Conservation (phyloP, 257 asterid genomes). For the Ajuga chamaepitys region DNA sequence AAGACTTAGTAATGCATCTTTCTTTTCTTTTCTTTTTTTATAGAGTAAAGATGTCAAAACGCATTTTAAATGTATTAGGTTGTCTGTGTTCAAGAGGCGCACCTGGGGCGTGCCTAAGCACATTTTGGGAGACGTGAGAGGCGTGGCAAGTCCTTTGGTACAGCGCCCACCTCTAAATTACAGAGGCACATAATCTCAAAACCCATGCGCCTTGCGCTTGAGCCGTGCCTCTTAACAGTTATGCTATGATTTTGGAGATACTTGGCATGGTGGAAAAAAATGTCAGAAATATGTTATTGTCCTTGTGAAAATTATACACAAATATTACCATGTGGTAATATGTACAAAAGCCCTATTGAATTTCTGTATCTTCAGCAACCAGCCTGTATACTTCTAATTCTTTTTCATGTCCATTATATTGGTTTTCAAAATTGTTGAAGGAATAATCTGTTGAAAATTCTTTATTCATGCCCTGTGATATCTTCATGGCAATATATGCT, state of each 20-base stretch:
- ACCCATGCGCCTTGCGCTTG: too few relatives aligned
- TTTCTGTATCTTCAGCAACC: neutral
- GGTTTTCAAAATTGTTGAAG: neutral
- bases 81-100: too few relatives aligned
- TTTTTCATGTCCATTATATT: neutral
- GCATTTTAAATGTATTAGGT: too few relatives aligned
- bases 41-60: too few relatives aligned
- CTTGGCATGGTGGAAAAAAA: neutral
- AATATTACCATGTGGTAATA: neutral
- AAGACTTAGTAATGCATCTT: too few relatives aligned
- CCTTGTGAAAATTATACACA: neutral
- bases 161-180: too few relatives aligned
- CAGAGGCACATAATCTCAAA: too few relatives aligned
- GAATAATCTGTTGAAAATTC: slow-evolving; percentile 1
- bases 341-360: neutral
- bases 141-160: too few relatives aligned
- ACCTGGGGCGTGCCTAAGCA: too few relatives aligned
- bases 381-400: neutral
- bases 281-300: slow-evolving; percentile 1
- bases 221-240: neutral
- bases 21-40: too few relatives aligned
- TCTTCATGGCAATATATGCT: neutral
- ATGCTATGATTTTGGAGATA: too few relatives aligned
- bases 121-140: too few relatives aligned
- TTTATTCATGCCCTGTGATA: neutral